Evolutionary conservation across 768 basidiomycete genomes (phyloP).

Genomic region (Pleurotus pulmonarius): DNA sequence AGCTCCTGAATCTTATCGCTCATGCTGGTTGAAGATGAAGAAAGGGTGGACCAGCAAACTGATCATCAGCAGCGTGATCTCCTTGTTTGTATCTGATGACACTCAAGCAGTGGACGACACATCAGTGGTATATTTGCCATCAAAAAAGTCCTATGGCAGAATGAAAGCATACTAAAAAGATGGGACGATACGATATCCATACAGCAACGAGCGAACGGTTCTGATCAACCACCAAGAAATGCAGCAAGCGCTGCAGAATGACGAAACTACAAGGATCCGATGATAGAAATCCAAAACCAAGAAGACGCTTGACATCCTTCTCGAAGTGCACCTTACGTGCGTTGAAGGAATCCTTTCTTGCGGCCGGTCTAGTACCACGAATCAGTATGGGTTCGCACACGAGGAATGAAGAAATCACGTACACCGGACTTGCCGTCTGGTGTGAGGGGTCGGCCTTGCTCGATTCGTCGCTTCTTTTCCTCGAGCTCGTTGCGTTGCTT

Average conservation of each 20-base stretch:
- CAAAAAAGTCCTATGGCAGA: slow-evolving; percentile 16
- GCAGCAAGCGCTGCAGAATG: slow-evolving; percentile 28
- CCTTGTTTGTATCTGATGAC: slow-evolving; percentile 7
- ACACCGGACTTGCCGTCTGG: slow-evolving; percentile 84
- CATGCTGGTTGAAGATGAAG: slow-evolving; percentile 35
- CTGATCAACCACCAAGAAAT: slow-evolving; percentile 47
- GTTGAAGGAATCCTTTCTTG: slow-evolving; percentile 71
- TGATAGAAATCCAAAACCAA: slow-evolving; percentile 11
- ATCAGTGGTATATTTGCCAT: slow-evolving; percentile 2
- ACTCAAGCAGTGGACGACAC: neutral
- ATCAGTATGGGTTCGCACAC: slow-evolving; percentile 13
- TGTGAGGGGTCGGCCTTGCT: slow-evolving; percentile 90
- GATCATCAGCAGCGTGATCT: slow-evolving; percentile 12
- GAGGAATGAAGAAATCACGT: slow-evolving; percentile 31
- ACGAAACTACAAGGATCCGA: slow-evolving; percentile 25
- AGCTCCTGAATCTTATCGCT: slow-evolving; percentile 62
- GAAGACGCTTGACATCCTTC: slow-evolving; percentile 25
- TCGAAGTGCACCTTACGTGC: slow-evolving; percentile 36
- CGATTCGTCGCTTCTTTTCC: slow-evolving; percentile 96
- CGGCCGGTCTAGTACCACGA: slow-evolving; percentile 42
- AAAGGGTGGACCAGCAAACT: slow-evolving; percentile 6
- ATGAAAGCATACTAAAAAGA: slow-evolving; percentile 46
- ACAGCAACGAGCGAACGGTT: slow-evolving; percentile 59
- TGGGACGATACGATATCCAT: slow-evolving; percentile 51
- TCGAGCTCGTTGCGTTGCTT: slow-evolving; percentile 94